Base-by-base conservation (phyloP, 352 stramenopile species). In the Elongisporangium prolatum region DNA sequence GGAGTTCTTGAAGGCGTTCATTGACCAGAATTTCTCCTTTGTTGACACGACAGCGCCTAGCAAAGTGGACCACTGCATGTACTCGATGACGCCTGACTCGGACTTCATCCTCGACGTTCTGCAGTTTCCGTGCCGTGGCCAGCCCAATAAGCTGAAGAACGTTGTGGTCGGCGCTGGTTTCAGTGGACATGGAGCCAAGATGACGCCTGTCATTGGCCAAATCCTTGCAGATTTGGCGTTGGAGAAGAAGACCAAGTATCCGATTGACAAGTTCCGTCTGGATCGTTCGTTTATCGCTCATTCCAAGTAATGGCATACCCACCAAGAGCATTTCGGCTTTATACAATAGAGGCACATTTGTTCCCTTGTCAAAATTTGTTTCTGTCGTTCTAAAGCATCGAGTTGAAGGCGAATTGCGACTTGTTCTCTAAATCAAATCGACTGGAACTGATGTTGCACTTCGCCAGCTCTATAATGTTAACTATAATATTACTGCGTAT, bases 161-260 rank as follows among this genome's bases (percentile, higher is more conserved):
- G 63, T 92, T n/a, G 71, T 88, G n/a, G 71, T 86, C 3, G 81
- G 78, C 1, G 80, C 86, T 37, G 83, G 84, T 2, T 88, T 94
- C 56, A 93, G 79, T 54, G 84, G 86, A 34, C 86, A 96, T 55
- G 86, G 86, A 0, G 88, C 86, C 20, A 96, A 96, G 58, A 91
- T 94, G 82, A 87, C 78, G 44, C 83, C 83, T 2, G 84, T 90
- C 52, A 84, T 96, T 48, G 86, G 86, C 38, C 71, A 91, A 66
- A 90, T 91, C 54, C 68, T 94, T 52, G 67, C 64, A 5, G 84
- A 96, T 49, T 67, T 93, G 22, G 83, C 80, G 52, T 50, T 90
- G 38, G 58, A 73, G 22, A 66, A 76, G 5, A 62, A 77, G 61
- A 84, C 74, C 24, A 48, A 60, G 48, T 60, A 81, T 52, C 53